Evolutionary conservation across 164 flowering plant species (phyloP).

Genomic region (Chimonanthus salicifolius): DNA sequence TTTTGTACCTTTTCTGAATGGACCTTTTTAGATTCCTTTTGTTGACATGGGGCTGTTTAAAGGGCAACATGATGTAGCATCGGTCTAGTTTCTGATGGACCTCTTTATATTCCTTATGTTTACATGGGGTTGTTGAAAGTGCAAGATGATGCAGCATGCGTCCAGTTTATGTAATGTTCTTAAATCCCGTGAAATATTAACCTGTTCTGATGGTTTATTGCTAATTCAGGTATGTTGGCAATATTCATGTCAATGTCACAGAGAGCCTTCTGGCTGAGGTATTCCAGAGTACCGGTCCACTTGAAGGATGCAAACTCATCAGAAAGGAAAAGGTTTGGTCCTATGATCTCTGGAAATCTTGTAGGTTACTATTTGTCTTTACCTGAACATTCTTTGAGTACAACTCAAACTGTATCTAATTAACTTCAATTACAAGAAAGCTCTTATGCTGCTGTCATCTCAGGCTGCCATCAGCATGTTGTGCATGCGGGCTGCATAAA

Average conservation of each 20-base stretch:
- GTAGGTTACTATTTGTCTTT: not conserved
- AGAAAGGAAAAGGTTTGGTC: slow-evolving; percentile 79
- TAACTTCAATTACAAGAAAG: no score
- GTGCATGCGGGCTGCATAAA: no score
- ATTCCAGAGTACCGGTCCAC: slow-evolving; percentile 86
- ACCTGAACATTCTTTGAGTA: not conserved
- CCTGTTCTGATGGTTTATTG: not conserved
- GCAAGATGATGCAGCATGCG: not conserved
- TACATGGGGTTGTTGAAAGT: slow-evolving; percentile 8
- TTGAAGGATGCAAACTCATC: slow-evolving; percentile 94
- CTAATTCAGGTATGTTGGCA: slow-evolving; percentile 88
- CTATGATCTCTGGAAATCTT: not conserved
- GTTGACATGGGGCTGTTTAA: not conserved
- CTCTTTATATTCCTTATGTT: not conserved
- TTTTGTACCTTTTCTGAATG: no score
- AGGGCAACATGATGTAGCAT: slow-evolving; percentile 4
- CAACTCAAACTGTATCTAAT: no score
- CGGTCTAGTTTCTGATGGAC: not conserved
- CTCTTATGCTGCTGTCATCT: no score
- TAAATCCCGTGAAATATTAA: not conserved
- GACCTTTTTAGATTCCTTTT: not conserved
- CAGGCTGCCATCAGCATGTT: no score
- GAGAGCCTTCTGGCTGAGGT: slow-evolving; percentile 96
- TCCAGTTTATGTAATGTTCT: not conserved
- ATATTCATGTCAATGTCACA: slow-evolving; percentile 86